phyloP scores from a whole-genome alignment of 306 rosid species.

The Cucumis cinereus region DNA sequence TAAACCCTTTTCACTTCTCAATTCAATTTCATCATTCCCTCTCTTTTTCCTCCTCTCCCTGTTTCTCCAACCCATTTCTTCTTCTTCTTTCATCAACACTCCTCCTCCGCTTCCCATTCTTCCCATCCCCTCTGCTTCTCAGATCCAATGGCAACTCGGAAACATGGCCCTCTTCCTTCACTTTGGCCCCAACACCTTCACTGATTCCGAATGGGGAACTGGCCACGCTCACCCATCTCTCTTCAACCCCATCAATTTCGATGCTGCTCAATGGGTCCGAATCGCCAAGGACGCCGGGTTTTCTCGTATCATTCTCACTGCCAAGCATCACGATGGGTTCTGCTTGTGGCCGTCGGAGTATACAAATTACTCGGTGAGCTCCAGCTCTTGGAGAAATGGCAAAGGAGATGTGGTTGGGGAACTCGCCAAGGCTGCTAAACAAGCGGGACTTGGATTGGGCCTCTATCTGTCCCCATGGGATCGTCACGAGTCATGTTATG shows the following conservation, averaged over 20 bases:
- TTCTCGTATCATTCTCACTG: constrained; percentile 49
- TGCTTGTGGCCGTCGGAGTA: constrained; percentile 84
- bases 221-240: constrained; percentile 41
- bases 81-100: constrained; percentile 7
- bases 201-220: constrained; percentile 71
- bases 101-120: constrained; percentile 79
- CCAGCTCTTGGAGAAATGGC: constrained; percentile 52
- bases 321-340: constrained; percentile 88
- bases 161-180: constrained; percentile 77
- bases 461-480: constrained; percentile 97
- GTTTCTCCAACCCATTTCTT: not conserved
- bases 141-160: constrained; percentile 74
- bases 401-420: constrained; percentile 69
- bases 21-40: not conserved
- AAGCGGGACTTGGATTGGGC: constrained; percentile 56
- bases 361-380: constrained; percentile 59
- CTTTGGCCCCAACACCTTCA: constrained; percentile 85
- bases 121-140: constrained; percentile 62
- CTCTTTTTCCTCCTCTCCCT: not conserved
- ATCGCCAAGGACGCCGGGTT: constrained; percentile 68
- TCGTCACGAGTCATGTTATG: constrained; percentile 54
- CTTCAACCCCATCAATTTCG: constrained; percentile 52
- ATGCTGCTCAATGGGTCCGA: constrained; percentile 69
- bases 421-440: constrained; percentile 49
- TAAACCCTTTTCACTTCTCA: not conserved